phyloP scores from a whole-genome alignment of 164 flowering plant genomes.

The Aristolochia fimbriata region DNA sequence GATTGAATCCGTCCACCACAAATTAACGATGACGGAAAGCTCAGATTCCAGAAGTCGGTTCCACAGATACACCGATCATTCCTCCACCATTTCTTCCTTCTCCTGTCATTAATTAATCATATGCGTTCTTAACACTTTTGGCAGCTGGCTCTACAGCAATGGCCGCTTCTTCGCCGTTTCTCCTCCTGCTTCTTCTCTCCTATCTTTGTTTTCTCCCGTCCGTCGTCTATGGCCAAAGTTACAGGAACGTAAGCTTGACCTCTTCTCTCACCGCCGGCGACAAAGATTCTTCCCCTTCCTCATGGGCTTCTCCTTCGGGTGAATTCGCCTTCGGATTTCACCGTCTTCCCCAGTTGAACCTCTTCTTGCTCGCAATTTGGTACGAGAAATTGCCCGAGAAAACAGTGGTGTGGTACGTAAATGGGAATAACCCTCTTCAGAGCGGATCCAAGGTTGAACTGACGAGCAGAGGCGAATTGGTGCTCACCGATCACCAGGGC shows the following conservation, averaged over 20 bases:
- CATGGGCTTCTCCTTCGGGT: conserved; percentile 32
- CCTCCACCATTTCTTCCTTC: no score
- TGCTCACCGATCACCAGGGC: conserved; percentile 18
- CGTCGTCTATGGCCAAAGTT: background rate
- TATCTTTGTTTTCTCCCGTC: background rate
- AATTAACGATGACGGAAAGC: no score
- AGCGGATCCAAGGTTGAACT: conserved; percentile 26
- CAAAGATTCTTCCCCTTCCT: conserved; percentile 1
- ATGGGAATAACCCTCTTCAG: conserved; percentile 6
- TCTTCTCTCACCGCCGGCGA: conserved; percentile 19
- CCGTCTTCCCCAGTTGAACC: background rate
- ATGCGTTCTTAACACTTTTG: no score
- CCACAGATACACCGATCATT: no score
- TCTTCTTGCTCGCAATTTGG: conserved; percentile 29
- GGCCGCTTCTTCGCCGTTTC: conserved; percentile 1
- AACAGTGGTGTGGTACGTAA: conserved; percentile 34
- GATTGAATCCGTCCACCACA: no score
- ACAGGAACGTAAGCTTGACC: conserved; percentile 17
- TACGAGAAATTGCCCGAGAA: conserved; percentile 23
- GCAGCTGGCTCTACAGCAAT: background rate
- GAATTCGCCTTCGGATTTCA: conserved; percentile 40
- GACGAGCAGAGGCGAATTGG: conserved; percentile 15
- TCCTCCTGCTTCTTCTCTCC: background rate
- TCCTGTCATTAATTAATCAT: no score
- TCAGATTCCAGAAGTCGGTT: no score